Evolutionary conservation across 257 asterid species (phyloP).

Genomic region (Lycium ferocissimum): DNA sequence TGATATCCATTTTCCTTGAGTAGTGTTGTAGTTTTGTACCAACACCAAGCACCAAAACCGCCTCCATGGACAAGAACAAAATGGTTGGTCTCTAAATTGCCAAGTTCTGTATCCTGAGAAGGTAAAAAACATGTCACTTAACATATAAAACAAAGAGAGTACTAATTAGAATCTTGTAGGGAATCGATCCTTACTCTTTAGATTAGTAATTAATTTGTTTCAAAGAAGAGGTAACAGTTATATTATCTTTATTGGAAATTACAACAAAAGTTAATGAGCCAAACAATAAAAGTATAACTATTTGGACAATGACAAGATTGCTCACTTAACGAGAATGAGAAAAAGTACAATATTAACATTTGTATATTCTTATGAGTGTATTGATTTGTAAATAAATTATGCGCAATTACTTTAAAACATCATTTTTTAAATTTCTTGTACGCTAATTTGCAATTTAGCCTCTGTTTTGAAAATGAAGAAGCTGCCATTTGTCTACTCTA

Average conservation of each 20-base stretch:
- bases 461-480: not conserved
- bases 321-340: not conserved
- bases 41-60: constrained; percentile 72
- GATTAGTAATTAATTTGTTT: not conserved
- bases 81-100: constrained; percentile 43
- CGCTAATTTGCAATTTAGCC: not conserved
- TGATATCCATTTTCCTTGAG: constrained; percentile 47
- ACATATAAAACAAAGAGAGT: not conserved
- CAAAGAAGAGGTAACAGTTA: not conserved
- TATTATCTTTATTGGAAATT: not conserved
- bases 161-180: not conserved
- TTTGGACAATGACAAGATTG: not conserved
- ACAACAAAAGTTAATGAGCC: not conserved
- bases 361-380: not conserved
- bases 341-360: not conserved
- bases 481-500: not conserved
- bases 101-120: constrained; percentile 17
- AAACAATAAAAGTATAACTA: not conserved
- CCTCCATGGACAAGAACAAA: constrained; percentile 66
- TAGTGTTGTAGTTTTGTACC: constrained; percentile 65
- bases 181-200: not conserved
- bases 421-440: not conserved
- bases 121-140: not conserved
- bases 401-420: not conserved
- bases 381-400: not conserved